Evolutionary conservation across 345 rosid species (phyloP), one percentile per base, ranked within the genome.

Genomic region (Murraya koenigii): DNA sequence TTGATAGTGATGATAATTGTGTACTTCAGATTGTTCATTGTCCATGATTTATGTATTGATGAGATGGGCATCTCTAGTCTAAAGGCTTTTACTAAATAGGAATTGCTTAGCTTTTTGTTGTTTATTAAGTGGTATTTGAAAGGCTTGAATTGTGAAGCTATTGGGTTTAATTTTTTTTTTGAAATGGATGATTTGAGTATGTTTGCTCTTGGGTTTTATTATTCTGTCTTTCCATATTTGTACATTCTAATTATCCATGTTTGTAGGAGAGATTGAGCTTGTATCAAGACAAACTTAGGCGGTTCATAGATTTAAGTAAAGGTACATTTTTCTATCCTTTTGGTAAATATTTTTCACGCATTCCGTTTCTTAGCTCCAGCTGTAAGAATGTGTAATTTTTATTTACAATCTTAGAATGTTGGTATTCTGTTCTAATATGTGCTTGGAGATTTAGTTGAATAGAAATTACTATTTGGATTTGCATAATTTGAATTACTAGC

Each of bases 241-340:
- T 68, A 28, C 61, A 36, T 52, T 38, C 44, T 39, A 61, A 32
- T 58, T 28, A n/a, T 76, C 82, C 62, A 22, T 84, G 9, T 78
- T 6, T 74, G 71, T 44, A 97, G 99, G 98, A 94, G 85, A 82
- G 98, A 76, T 65, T 97, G 69, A 82, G 85, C 71, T 84, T 90
- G 84, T 96, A 94, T 44, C 82, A 89, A 74, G 95, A 86, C 75
- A 94, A 97, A 69, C 76, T 94, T 20, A 88, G 89, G 73, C 84
- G 85, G 44, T 81, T 82, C 62, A 8, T 86, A 60, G 89, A 88
- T 84, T 86, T 84, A 71, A 90, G 91, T 75, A 89, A 90, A 91
- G 98, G 99, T 96, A 80, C 71, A 61, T 49, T 52, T 71, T 58
- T 74, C 63, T 32, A 47, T 47, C 47, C 56, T 80, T 56, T 64